Percentiles rank a stretch among this genome's conserved stretches.
These are phyloP conservation scores for Diaporthe humulicola DNA, from an alignment of 2,329 filamentous ascomycete genomes.

Conservation along the genomic window DNA sequence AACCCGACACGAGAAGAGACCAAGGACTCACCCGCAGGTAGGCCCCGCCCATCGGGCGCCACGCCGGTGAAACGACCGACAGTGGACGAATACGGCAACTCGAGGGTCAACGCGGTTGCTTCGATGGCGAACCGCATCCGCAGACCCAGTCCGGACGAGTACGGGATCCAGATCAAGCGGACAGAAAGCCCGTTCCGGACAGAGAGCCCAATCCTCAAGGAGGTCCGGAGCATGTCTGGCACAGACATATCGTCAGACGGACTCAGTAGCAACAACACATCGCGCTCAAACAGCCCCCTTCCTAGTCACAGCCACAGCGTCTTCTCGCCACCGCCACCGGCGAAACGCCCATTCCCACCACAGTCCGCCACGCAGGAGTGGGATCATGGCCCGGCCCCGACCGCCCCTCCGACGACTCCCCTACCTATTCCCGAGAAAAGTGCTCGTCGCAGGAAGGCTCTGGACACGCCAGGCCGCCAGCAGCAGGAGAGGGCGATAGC, in stretches of 20 bases:
- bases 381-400: slow-evolving; percentile 34
- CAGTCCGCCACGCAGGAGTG: slow-evolving; percentile 21
- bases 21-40: slow-evolving; percentile 1
- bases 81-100: slow-evolving; percentile 22
- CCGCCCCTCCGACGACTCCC: slow-evolving; percentile 34
- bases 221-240: neutral
- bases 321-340: slow-evolving; percentile 37
- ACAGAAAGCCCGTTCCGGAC: slow-evolving; percentile 23
- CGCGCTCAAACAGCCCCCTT: slow-evolving; percentile 27
- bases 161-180: slow-evolving; percentile 1
- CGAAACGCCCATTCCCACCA: neutral
- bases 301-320: slow-evolving; percentile 33
- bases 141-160: slow-evolving; percentile 30
- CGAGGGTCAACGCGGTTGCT: slow-evolving; percentile 5
- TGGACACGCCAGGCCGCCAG: neutral
- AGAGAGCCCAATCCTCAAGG: slow-evolving; percentile 35
- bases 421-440: slow-evolving; percentile 36
- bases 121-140: slow-evolving; percentile 6
- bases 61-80: slow-evolving; percentile 21
- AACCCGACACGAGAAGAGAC: slow-evolving; percentile 5
- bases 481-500: slow-evolving; percentile 15
- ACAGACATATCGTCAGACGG: slow-evolving; percentile 14
- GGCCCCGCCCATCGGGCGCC: slow-evolving; percentile 10
- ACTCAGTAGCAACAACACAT: slow-evolving; percentile 27
- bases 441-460: slow-evolving; percentile 23